Base-by-base conservation (phyloP, 1,284 basidiomycete species). In the Puccinia horiana region DNA sequence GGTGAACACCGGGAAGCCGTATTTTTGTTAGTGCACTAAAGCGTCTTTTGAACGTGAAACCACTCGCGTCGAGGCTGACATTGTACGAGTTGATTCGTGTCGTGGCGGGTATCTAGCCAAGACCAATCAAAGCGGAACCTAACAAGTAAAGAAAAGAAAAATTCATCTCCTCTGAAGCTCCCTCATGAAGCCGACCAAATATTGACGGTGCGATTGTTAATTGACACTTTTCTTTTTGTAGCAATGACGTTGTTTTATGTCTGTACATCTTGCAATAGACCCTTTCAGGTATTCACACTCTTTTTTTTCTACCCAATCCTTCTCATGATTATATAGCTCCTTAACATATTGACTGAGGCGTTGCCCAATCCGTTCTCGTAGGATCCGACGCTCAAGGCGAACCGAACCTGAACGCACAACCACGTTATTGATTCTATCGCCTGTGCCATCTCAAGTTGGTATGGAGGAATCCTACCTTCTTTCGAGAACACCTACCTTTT, bases 211-310 rank as follows among this genome's bases (percentile, higher is more conserved):
- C 9, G 47, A 42, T 23, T 35, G 29, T 67, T 67, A 26, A 32
- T 32, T 47, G 2, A 44, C 18, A 12, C 11, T 47, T 47, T n/a
- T 49, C 16, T 47, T 47, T n/a, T 8, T 4, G 65, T n/a, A 79
- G 77, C 78, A 6, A 81, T 81, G 78, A 81, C 78, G 14, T 81
- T 81, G 67, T 81, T 81, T 65, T 81, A 81, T 49, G 78, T 81
- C 26, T 81, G 78, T 32, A 81, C 78, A 23, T 81, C 78, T 35
- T 81, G 78, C 44, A 81, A 81, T 74, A 37, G 56, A 47, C 54
- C 78, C 0, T 81, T 81, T 32, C 78, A 81, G 67, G 78, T 79
- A 56, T 26, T 11, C 4, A 37, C 47, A 6, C 63, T 26, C 18
- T 6, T 32, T 29, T 23, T 23, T 63, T 32, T 40, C 32, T 78